Percentiles rank a stretch among this genome's conserved stretches.
These are phyloP conservation scores for Eucalyptus polyanthemos DNA, from an alignment of 345 rosid species.

Conservation along the genomic window DNA sequence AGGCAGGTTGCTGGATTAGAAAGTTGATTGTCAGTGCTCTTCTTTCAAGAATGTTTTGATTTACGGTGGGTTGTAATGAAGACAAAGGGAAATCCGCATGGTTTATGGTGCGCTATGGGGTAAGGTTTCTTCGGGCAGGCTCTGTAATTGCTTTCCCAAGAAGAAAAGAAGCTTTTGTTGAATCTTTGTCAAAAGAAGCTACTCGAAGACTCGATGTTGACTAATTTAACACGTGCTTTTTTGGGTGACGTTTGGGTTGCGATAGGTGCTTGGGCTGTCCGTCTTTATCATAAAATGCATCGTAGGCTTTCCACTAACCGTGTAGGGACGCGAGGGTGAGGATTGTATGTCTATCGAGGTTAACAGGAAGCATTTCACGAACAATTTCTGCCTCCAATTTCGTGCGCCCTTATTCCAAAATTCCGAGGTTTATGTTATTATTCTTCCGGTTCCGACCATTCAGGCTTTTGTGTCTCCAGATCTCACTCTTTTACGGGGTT, in stretches of 20 bases:
- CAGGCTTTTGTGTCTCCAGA: neutral
- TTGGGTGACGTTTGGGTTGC: neutral
- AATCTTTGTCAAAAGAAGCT: neutral
- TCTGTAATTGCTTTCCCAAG: neutral
- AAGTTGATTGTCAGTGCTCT: neutral
- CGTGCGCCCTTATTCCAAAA: neutral
- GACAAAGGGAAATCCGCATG: neutral
- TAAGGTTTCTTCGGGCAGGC: too few relatives aligned
- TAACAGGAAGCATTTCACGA: neutral
- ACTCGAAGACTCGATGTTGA: neutral
- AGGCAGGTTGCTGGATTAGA: neutral
- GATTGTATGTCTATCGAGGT: neutral
- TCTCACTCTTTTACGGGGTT: neutral
- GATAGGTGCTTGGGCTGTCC: neutral
- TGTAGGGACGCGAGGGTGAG: neutral
- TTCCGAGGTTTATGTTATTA: neutral
- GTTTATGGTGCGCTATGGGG: neutral
- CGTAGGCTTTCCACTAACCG: neutral
- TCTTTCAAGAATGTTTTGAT: neutral
- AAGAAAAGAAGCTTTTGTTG: neutral
- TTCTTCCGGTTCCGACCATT: neutral
- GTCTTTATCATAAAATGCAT: neutral
- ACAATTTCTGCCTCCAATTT: neutral
- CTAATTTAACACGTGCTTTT: neutral
- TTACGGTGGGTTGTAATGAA: neutral